These are phyloP conservation scores for Fusarium stilboides DNA, from an alignment of 2,329 filamentous ascomycete genomes.

Conservation along the genomic window DNA sequence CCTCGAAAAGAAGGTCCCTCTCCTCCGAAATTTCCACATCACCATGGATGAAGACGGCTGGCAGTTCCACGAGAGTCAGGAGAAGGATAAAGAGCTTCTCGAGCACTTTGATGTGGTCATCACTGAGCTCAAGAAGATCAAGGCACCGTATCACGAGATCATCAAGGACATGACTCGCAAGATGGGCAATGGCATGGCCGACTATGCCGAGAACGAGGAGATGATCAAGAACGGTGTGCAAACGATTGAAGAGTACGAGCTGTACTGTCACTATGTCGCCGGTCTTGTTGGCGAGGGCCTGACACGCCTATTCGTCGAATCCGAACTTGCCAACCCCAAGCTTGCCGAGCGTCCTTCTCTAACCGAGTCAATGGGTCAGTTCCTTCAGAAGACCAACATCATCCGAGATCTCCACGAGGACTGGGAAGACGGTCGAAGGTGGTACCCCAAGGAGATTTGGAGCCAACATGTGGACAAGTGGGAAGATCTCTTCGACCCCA, in stretches of 20 bases:
- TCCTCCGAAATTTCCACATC: conserved; percentile 86
- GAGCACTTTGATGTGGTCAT: conserved; percentile 93
- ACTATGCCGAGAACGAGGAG: conserved; percentile 89
- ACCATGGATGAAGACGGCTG: conserved; percentile 88
- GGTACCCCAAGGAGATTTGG: conserved; percentile 98
- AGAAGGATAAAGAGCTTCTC: conserved; percentile 94
- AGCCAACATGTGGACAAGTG: conserved; percentile 93
- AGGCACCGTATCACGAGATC: conserved; percentile 85
- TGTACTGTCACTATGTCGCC: conserved; percentile 99
- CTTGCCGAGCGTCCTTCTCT: conserved; percentile 84
- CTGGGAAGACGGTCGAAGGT: conserved; percentile 86
- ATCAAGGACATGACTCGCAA: conserved; percentile 93
- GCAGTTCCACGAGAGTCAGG: conserved; percentile 90
- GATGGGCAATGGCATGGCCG: conserved; percentile 99
- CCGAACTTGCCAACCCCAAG: conserved; percentile 87
- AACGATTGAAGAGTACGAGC: conserved; percentile 90
- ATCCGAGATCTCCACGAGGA: conserved; percentile 97
- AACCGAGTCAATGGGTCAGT: conserved; percentile 96
- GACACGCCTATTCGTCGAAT: conserved; percentile 90
- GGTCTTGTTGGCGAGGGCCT: conserved; percentile 96
- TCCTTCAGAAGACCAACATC: conserved; percentile 98
- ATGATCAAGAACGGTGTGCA: conserved; percentile 85
- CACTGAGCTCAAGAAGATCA: conserved; percentile 88
- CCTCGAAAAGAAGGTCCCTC: conserved; percentile 84
- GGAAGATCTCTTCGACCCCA: conserved; percentile 88